These are phyloP conservation scores for Eucalyptus sp. DNA, from an alignment of 345 rosid species.

Conservation along the genomic window DNA sequence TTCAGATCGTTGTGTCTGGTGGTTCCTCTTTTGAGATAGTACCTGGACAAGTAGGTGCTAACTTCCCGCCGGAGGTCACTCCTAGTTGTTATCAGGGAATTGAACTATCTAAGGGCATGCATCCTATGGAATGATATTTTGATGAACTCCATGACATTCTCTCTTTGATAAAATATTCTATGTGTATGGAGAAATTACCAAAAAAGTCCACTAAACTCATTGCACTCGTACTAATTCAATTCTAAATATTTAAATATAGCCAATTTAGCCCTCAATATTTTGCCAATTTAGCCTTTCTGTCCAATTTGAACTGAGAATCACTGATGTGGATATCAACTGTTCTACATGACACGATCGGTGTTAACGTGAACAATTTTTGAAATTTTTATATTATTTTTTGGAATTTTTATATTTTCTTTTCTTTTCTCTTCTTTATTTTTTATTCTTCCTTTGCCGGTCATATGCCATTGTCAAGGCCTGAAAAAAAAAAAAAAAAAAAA, in stretches of 20 bases:
- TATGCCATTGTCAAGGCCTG: no score
- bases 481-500: no score
- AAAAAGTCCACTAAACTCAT: background rate
- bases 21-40: background rate
- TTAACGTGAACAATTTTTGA: accelerated
- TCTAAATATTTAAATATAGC: no score
- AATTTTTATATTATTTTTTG: background rate
- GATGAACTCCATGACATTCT: background rate
- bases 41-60: background rate
- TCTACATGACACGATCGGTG: accelerated
- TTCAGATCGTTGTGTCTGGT: background rate
- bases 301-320: accelerated
- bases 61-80: background rate
- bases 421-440: background rate
- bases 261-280: background rate
- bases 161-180: background rate
- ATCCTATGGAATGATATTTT: background rate
- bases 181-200: background rate
- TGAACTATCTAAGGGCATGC: background rate
- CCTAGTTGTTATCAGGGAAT: background rate
- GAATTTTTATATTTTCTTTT: background rate
- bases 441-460: background rate
- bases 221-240: no score
- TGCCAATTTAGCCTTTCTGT: background rate
- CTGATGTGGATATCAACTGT: accelerated